Evolutionary conservation across 345 rosid species (phyloP), one percentile per base, ranked within the genome.

Genomic region (Eutrema yunnanense): DNA sequence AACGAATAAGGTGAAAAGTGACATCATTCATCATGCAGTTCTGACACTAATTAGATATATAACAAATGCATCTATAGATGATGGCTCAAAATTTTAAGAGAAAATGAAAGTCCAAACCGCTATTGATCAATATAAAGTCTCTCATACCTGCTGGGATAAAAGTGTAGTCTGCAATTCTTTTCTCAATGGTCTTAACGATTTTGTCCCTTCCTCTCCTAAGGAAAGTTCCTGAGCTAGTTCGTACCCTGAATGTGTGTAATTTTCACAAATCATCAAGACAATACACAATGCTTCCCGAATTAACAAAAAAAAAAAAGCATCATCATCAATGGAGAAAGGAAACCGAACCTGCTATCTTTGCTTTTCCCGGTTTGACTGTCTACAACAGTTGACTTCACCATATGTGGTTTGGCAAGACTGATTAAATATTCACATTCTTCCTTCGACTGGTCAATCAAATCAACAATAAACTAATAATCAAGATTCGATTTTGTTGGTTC

Each of bases 191-290:
- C 73, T 74, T 76, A 34, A 91, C 79, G 65, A 87, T 78, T 67
- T 84, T 84, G 74, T 89, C 95, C 40, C 63, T 77, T 81, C 90
- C 98, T 81, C 97, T 87, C 73, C 40, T 80, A 71, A 91, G 83
- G 75, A 91, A 94, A 83, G 87, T 89, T 62, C 98, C 98, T 22
- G 97, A 89, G 79, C 96, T 94, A 48, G 95, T 89, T n/a, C 97
- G 85, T 8, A 88, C 98, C 86, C 98, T 93, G 81, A 62, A 75
- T 27, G 38, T 43, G 51, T 34, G 16, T 49, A 65, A 33, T 41
- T 61, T 67, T 60, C 73, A 67, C 34, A 59, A 40, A 55, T 14
- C 61, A 69, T 19, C 26, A 65, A n/a, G 40, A 40, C 34, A 32
- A 59, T 50, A 8, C 43, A 77, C 67, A 71, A 69, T 6, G 48